phyloP scores from a whole-genome alignment of 208 protist genomes.

The Naegleria fowleri region DNA sequence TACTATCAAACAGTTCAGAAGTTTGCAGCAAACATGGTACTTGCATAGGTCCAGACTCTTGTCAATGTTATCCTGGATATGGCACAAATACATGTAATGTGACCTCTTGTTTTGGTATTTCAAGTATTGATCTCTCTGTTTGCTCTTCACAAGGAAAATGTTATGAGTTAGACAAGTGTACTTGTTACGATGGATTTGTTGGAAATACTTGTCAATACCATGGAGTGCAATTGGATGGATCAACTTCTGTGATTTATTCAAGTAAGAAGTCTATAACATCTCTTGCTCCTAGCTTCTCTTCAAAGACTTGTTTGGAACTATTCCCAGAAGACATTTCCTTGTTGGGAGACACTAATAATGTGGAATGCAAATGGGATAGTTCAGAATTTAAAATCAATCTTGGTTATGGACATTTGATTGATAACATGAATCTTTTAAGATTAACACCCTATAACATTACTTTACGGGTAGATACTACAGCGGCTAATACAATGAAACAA shows the following conservation, averaged over 20 bases:
- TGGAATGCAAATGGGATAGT: no score
- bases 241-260: no score
- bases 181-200: no score
- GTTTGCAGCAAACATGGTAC: neutral
- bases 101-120: neutral
- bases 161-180: no score
- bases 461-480: neutral
- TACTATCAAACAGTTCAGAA: neutral
- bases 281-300: no score
- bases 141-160: neutral
- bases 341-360: no score
- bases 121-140: neutral
- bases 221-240: no score
- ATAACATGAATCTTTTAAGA: neutral
- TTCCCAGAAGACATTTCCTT: no score
- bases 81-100: neutral
- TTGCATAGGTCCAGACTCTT: neutral
- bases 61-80: neutral
- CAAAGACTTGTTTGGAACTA: no score
- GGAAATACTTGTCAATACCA: no score
- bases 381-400: neutral
- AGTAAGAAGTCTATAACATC: no score
- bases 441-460: neutral
- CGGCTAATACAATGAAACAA: neutral
- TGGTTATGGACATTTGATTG: neutral